A percentile compares a stretch with the other conserved stretches of the same genome.
Conservation (phyloP, 169 alveolate species). For the Eimeria maxima region DNA sequence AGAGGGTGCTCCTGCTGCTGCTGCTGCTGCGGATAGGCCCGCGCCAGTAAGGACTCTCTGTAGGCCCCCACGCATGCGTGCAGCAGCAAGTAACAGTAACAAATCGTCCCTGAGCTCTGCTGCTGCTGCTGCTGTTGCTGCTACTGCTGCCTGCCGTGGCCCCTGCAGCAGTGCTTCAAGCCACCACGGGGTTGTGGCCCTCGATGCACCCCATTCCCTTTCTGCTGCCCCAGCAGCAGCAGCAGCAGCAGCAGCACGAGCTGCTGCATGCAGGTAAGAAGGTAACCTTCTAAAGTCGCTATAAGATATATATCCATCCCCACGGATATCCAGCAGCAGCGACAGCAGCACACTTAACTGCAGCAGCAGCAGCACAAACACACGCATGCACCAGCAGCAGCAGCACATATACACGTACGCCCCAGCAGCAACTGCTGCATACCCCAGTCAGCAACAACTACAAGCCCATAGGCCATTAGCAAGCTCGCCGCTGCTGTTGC, state of each 20-base stretch:
- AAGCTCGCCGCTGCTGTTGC: background rate
- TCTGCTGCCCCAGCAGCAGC: conserved; percentile 9
- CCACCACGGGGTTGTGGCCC: background rate
- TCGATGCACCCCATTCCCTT: background rate
- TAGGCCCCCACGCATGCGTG: conserved; percentile 20
- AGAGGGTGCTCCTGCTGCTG: background rate
- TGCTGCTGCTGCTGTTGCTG: conserved; percentile 50
- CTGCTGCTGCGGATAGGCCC: background rate
- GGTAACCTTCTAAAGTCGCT: conserved; percentile 45
- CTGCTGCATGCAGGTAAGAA: conserved; percentile 70
- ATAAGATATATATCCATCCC: background rate
- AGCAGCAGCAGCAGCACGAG: conserved; percentile 68
- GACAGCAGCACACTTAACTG: conserved; percentile 23
- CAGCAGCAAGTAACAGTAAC: conserved; percentile 59
- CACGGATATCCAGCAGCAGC: conserved; percentile 43
- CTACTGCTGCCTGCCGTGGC: background rate
- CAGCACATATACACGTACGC: conserved; percentile 43
- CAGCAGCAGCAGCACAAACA: conserved; percentile 41
- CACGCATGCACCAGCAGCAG: conserved; percentile 40
- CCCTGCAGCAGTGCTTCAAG: conserved; percentile 53
- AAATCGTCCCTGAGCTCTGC: conserved; percentile 54
- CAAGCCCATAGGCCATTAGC: background rate
- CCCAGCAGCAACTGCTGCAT: background rate
- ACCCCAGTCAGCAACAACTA: background rate
- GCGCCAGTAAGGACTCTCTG: background rate